Percentiles rank a stretch among this genome's conserved stretches.
Evolutionary conservation across 805 yeast species (phyloP).

Genomic region (Spathaspora hagerdaliae): DNA sequence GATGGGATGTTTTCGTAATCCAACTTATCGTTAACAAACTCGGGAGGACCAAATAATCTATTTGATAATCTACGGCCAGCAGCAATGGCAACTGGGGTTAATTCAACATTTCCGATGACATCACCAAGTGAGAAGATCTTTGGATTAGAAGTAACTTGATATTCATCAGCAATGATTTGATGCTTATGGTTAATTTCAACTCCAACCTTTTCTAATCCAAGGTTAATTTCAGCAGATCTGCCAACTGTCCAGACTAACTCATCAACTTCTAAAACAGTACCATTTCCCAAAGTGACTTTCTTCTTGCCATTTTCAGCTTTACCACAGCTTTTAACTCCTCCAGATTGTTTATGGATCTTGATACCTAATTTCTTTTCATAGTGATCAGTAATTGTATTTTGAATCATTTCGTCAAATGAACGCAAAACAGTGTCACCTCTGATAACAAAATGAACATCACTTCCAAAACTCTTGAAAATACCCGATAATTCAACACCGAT

Average conservation of each 20-base stretch:
- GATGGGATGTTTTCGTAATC: conserved; percentile 88
- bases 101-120: conserved; percentile 86
- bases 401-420: conserved; percentile 79
- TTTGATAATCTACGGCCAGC: conserved; percentile 94
- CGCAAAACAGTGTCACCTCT: conserved; percentile 91
- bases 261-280: conserved; percentile 55
- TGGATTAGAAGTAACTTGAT: conserved; percentile 71
- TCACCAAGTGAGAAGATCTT: conserved; percentile 88
- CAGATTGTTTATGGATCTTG: conserved; percentile 66
- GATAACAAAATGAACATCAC: conserved; percentile 81
- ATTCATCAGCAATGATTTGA: conserved; percentile 79
- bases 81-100: conserved; percentile 98
- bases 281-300: conserved; percentile 36
- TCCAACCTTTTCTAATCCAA: conserved; percentile 76
- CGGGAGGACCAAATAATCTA: conserved; percentile 80
- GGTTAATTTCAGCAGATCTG: conserved; percentile 68
- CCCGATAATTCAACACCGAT: conserved; percentile 96
- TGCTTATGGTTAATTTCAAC: conserved; percentile 57
- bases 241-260: conserved; percentile 92
- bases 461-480: conserved; percentile 82
- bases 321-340: conserved; percentile 37
- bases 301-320: conserved; percentile 28
- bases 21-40: conserved; percentile 70
- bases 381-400: conserved; percentile 71
- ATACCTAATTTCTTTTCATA: conserved; percentile 77